Conservation (phyloP, 1,139 yeast genomes). For the Nadsonia commutata region DNA sequence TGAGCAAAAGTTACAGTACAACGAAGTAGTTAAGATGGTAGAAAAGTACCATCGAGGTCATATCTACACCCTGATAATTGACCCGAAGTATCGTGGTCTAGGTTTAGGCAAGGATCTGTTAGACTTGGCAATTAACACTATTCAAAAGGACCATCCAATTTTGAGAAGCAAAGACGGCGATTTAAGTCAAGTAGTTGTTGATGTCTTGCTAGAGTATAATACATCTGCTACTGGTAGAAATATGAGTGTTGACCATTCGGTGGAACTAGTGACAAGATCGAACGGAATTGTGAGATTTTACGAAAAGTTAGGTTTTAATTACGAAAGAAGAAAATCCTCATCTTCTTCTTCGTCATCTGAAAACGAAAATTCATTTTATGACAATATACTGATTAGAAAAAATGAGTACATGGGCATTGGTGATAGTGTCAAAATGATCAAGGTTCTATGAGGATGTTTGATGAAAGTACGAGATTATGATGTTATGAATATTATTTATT, state of each 20-base stretch:
- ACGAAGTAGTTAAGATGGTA: not conserved
- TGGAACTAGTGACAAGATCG: not conserved
- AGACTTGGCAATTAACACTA: not conserved
- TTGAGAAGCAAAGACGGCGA: not conserved
- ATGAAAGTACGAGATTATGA: not conserved
- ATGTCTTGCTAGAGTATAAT: not conserved
- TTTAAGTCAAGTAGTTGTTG: not conserved
- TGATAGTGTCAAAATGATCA: not conserved
- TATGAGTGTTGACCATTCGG: no score
- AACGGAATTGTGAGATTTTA: not conserved
- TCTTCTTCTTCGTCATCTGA: not conserved
- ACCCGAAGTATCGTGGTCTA: not conserved
- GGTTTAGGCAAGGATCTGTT: not conserved
- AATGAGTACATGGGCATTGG: not conserved
- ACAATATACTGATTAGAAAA: not conserved
- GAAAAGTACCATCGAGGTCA: not conserved
- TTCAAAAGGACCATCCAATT: not conserved
- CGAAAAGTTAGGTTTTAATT: not conserved
- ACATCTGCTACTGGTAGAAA: no score
- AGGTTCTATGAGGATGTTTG: not conserved
- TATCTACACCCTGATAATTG: not conserved
- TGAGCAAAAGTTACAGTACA: not conserved
- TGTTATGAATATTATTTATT: not conserved
- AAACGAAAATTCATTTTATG: not conserved
- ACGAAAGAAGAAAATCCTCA: not conserved